Evolutionary conservation across 2,329 filamentous ascomycete genomes (phyloP), one percentile per base, ranked within the genome.

Genomic region (Rhynchosporium agropyri): DNA sequence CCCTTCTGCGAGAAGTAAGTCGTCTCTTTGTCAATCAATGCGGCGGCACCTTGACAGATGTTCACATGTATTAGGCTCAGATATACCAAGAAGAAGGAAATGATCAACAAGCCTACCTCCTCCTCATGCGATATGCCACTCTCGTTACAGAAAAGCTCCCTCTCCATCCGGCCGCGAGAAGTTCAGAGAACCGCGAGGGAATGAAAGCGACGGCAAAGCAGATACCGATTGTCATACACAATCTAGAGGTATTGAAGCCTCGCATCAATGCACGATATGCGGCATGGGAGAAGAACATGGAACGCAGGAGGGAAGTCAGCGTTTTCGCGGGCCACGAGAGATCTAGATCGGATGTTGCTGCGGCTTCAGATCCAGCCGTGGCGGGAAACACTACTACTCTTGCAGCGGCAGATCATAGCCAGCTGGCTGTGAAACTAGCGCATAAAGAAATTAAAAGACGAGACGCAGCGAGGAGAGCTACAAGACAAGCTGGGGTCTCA

Each of bases 51-150:
- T 20, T 15, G 15, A 26, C 43, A 46, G 7, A 7, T 57, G 46
- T 46, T 62, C 29, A 62, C 53, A 9, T 6, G 20, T 40, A 20
- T 5, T 26, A 97, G 91, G 93, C 92, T 26, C 83, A 86, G 58
- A 91, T 94, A 70, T 97, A 97, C 74, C 84, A 95, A 71, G 84
- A 84, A 48, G 94, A 98, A 76, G 89, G 89, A 71, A 93, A 97
- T 76, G 86, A 92, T 67, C 86, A 92, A 70, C 89, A 95, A 73
- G 91, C 94, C 4, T 99, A 96, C 76, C 84, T 97, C 60, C 86
- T 98, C 63, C 84, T 96, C n/a, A 91, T 95, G 74, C 88, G 95
- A 69, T 92, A 96, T 77, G 92, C 92, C 9, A 83, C 89, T 59
- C 86, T 99, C n/a, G 85, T 97, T 29, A 79, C 97, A 33, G 84